Conservation (phyloP, 345 rosid species). For the Eucalyptus erythrocorys region DNA sequence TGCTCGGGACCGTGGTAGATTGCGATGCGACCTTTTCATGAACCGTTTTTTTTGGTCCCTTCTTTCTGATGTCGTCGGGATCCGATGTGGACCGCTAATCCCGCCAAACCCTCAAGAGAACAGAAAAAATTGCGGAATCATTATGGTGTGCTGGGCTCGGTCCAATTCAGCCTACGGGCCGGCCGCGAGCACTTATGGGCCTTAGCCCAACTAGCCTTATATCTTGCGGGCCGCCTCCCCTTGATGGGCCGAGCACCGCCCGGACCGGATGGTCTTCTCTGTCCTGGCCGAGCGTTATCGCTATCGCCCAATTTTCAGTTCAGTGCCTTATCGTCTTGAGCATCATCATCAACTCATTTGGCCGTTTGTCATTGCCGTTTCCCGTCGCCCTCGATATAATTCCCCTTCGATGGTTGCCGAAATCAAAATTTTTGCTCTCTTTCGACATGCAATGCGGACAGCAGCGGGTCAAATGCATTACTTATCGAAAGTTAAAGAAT, state of each 20-base stretch:
- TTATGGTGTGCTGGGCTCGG: background rate
- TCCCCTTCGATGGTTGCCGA: background rate
- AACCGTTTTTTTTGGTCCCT: background rate
- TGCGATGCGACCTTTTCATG: background rate
- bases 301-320: constrained; percentile 87
- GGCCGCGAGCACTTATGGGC: background rate
- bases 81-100: background rate
- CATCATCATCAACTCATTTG: background rate
- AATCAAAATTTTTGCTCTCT: background rate
- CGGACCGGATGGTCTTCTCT: constrained; percentile 45
- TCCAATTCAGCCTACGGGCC: background rate
- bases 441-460: background rate
- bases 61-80: background rate
- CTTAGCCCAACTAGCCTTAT: constrained; percentile 14
- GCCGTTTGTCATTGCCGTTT: background rate
- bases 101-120: background rate
- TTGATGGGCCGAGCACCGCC: constrained; percentile 77
- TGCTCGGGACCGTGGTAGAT: background rate
- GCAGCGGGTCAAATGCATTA: background rate
- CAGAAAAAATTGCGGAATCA: background rate
- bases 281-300: constrained; percentile 67
- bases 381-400: background rate
- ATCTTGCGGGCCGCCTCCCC: constrained; percentile 71
- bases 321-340: background rate
- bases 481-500: background rate